Percentiles rank a stretch among this genome's conserved stretches.
phyloP scores from a whole-genome alignment of 116 monocot genomes.

The Dioscorea cayenensis region DNA sequence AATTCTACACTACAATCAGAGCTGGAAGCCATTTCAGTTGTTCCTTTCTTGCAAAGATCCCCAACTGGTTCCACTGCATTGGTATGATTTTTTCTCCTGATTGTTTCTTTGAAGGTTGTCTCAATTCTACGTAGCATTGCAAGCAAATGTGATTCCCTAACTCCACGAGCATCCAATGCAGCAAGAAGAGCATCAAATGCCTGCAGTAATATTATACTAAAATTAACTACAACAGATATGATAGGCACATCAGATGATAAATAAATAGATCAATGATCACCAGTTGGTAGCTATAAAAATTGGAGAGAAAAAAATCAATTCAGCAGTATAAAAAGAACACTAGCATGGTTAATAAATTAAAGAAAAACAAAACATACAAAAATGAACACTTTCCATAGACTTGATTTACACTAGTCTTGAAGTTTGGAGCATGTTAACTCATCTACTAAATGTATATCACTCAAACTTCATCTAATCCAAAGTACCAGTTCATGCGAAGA shows the following conservation, averaged over 20 bases:
- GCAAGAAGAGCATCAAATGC: constrained; percentile 76
- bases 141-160: constrained; percentile 84
- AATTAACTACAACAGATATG: neutral
- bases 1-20: constrained; percentile 31
- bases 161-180: constrained; percentile 75
- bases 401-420: no score
- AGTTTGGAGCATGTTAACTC: no score
- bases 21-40: constrained; percentile 31
- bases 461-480: no score
- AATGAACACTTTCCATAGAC: no score
- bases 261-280: neutral
- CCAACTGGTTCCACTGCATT: constrained; percentile 2
- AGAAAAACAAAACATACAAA: no score
- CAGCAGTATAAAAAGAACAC: no score
- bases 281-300: neutral
- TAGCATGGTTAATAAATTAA: no score
- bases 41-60: constrained; percentile 19
- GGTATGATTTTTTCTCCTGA: constrained; percentile 17
- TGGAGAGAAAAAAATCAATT: no score
- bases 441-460: no score
- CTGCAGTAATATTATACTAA: constrained; percentile 23
- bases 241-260: neutral
- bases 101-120: constrained; percentile 64
- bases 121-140: constrained; percentile 83
- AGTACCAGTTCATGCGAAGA: no score